A percentile compares a stretch with the other conserved stretches of the same genome.
These are phyloP conservation scores for Xerocomellus dryophilus DNA, from an alignment of 768 basidiomycete species.

Conservation along the genomic window DNA sequence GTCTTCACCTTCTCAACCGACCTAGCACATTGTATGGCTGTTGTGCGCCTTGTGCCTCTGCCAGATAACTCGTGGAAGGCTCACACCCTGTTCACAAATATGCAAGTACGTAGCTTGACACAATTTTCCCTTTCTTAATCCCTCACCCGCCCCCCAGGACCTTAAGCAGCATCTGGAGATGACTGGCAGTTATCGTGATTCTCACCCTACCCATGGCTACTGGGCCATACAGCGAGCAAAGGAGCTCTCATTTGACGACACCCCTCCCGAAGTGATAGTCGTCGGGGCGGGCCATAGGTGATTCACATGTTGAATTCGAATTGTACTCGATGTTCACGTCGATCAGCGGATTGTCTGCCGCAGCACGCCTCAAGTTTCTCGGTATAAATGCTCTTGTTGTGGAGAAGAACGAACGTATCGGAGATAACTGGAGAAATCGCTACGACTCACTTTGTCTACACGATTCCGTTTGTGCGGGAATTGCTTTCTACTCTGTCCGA, in stretches of 20 bases:
- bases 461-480: conserved; percentile 37
- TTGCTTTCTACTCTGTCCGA: neutral
- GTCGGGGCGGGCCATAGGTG: conserved; percentile 58
- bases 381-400: conserved; percentile 52
- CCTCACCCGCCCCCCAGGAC: neutral
- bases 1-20: conserved; percentile 6
- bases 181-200: conserved; percentile 13
- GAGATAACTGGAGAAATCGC: conserved; percentile 55
- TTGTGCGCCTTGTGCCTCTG: conserved; percentile 36
- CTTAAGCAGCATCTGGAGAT: conserved; percentile 39
- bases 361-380: conserved; percentile 58
- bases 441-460: conserved; percentile 57
- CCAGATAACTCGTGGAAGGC: conserved; percentile 52
- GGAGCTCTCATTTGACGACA: neutral
- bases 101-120: conserved; percentile 34
- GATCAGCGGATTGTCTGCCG: conserved; percentile 27
- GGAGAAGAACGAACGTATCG: conserved; percentile 48
- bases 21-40: conserved; percentile 1
- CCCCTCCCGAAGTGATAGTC: conserved; percentile 42
- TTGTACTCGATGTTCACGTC: neutral
- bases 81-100: conserved; percentile 53
- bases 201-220: neutral
- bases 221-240: neutral
- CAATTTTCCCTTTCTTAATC: neutral
- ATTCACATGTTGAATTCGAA: conserved; percentile 43